Conservation (phyloP, 495 filamentous ascomycete genomes). For the Penicillium steckii region DNA sequence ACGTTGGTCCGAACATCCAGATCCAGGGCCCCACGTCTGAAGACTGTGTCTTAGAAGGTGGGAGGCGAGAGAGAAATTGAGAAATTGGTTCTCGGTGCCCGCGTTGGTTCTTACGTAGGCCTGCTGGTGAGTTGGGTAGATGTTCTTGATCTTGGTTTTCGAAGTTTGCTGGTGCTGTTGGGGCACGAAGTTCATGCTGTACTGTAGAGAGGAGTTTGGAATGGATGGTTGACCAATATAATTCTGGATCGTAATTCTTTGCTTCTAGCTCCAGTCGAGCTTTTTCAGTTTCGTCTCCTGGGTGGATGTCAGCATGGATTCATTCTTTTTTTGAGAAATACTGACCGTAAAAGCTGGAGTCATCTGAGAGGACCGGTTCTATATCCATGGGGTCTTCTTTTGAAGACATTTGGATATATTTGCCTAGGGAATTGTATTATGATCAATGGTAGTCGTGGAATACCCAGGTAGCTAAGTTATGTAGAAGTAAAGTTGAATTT, state of each 20-base stretch:
- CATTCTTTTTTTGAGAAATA: background rate
- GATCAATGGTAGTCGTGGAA: too few relatives aligned
- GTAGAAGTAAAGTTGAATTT: too few relatives aligned
- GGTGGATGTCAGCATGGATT: conserved; percentile 15
- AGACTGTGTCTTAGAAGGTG: conserved; percentile 55
- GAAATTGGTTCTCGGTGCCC: conserved; percentile 56
- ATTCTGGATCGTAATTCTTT: conserved; percentile 41
- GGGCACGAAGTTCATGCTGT: conserved; percentile 16
- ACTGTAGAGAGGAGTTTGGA: conserved; percentile 31
- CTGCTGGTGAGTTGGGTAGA: conserved; percentile 38
- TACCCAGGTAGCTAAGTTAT: too few relatives aligned
- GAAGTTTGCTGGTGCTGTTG: background rate
- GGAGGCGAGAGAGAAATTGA: conserved; percentile 63
- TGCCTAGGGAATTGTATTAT: background rate
- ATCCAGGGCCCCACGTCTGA: conserved; percentile 59
- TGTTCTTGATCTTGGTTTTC: background rate
- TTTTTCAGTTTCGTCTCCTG: conserved; percentile 55
- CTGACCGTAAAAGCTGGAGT: conserved; percentile 73
- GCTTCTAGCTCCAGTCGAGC: conserved; percentile 33
- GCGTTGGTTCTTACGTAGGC: conserved; percentile 35
- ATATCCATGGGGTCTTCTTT: background rate
- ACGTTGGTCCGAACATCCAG: conserved; percentile 57
- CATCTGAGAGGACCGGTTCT: conserved; percentile 52
- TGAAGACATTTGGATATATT: background rate
- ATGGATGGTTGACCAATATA: conserved; percentile 44